phyloP scores from a whole-genome alignment of 2,329 filamentous ascomycete genomes.

The Camillea tinctor region DNA sequence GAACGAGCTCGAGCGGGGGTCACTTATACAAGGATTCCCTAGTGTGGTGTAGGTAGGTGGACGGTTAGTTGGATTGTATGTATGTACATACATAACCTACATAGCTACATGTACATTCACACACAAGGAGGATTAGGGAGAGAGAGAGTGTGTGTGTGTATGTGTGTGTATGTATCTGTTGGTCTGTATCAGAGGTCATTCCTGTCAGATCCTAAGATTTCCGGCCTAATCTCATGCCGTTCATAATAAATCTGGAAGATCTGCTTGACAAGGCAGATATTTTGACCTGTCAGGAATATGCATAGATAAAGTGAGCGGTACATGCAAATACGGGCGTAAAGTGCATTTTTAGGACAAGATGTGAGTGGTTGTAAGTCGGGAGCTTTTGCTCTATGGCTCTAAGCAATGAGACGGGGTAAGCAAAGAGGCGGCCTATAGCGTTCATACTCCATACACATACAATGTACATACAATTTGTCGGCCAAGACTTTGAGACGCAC shows the following conservation, averaged over 20 bases:
- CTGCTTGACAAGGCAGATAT: neutral
- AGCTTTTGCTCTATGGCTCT: too few relatives aligned
- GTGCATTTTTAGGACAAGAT: neutral
- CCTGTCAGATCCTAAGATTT: neutral
- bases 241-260: neutral
- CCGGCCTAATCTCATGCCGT: constrained; percentile 1
- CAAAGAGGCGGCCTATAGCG: too few relatives aligned
- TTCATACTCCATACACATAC: neutral
- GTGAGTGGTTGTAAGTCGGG: too few relatives aligned
- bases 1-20: neutral
- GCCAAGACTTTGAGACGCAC: too few relatives aligned
- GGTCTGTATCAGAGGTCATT: constrained; percentile 1
- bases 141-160: constrained; percentile 4
- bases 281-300: neutral
- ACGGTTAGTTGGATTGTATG: neutral
- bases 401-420: too few relatives aligned
- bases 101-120: too few relatives aligned
- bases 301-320: neutral
- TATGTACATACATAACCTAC: too few relatives aligned
- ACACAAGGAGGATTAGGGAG: too few relatives aligned
- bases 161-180: neutral
- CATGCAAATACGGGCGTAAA: neutral
- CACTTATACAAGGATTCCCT: neutral
- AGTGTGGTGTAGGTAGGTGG: constrained; percentile 7
- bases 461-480: neutral